Evolutionary conservation across 257 asterid species (phyloP), one percentile per base, ranked within the genome.

Genomic region (Paraleonurus japonicus): DNA sequence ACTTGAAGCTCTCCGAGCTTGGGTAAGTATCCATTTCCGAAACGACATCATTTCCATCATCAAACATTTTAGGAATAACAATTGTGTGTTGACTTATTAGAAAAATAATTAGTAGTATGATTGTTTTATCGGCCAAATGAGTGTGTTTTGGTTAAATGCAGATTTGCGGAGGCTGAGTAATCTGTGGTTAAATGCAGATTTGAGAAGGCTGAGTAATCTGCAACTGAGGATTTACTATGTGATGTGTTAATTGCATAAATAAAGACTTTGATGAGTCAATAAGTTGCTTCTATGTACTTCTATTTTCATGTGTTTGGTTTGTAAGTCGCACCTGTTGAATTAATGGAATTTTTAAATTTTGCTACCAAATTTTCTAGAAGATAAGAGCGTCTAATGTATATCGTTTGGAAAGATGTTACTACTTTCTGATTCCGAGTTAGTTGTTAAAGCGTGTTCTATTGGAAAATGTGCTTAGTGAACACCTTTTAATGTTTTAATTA

Each of bases 1-100:
- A 87, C 82, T 53, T 85, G 41, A 92, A 87, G 77, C 95, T 92
- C 73, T 87, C 97, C 0, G 97, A 92, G 81, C 90, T 92, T 2
- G 96, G 96, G 97, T 91, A 73, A 76, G 81, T 82, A 15, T n/a
- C 19, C 12, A 17, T 7, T 1, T 27, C 7, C 4, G 26, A 61
- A 61, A 48, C 20, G 53, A 45, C 8, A 45, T 45, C 5, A 9
- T 4, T 15, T 15, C 22, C 53, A 43, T 57, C 35, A 11, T 19
- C 16, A 11, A 54, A 33, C 61, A n/a, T 28, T 20, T 19, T 30
- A 9, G 2, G 13, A 47, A 4, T 13, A 3, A 47, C 22, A 43
- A 47, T 47, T 15, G 10, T 7, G 43, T 35, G 12, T 35, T 35
- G 7, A 13, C 50, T 15, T 15, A 45, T 50, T 5, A 50, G 13